Conservation (phyloP, 2,329 filamentous ascomycete species). For the Clonostachys rhizophaga region DNA sequence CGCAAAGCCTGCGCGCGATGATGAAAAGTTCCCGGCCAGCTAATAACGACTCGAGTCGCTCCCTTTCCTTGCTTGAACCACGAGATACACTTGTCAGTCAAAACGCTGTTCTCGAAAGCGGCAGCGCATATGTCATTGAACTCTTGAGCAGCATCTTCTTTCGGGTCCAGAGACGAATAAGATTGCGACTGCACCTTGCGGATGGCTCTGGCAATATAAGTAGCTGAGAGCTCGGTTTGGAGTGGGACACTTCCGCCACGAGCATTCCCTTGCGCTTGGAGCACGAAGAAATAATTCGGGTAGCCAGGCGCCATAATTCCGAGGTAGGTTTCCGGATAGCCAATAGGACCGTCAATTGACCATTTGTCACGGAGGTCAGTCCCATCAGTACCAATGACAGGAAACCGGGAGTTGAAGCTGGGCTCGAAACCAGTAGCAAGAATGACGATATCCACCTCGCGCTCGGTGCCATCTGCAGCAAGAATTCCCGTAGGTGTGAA, state of each 20-base stretch:
- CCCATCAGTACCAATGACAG: conserved; percentile 36
- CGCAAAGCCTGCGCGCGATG: conserved; percentile 34
- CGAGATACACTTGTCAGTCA: not conserved
- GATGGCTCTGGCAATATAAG: not conserved
- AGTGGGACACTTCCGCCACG: not conserved
- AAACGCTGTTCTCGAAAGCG: not conserved
- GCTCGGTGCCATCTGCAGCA: conserved; percentile 36
- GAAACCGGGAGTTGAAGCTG: conserved; percentile 25
- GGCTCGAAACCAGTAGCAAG: conserved; percentile 16
- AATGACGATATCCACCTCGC: conserved; percentile 12
- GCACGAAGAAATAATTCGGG: conserved; percentile 14
- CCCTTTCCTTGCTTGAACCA: not conserved
- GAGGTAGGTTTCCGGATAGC: conserved; percentile 17
- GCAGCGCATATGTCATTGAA: not conserved
- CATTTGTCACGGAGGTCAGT: conserved; percentile 19
- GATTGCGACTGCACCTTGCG: not conserved
- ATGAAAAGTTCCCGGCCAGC: not conserved
- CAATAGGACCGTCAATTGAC: conserved; percentile 9
- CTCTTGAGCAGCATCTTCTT: not conserved
- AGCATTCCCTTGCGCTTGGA: not conserved
- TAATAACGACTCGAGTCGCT: not conserved
- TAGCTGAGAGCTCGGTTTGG: not conserved
- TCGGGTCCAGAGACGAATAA: not conserved
- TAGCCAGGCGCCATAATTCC: conserved; percentile 16
- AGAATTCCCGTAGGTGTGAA: conserved; percentile 39